Conservation (phyloP, 495 filamentous ascomycete species). For the Baudoinia panamericana region DNA sequence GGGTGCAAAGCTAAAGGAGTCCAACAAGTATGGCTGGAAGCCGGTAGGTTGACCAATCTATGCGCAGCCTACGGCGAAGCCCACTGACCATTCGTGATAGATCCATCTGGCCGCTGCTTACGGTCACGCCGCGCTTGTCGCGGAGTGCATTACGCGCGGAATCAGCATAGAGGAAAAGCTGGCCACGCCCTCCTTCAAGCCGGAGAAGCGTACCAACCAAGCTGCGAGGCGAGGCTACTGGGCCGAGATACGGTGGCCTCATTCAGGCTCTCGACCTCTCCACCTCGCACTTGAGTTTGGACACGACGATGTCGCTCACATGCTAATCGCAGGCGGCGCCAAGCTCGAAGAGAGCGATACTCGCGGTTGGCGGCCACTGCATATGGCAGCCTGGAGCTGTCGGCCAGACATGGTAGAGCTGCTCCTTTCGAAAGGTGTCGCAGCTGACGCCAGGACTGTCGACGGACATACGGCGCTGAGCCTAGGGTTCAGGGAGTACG, state of each 20-base stretch:
- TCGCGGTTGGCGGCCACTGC: slow-evolving; percentile 20
- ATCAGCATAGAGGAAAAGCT: slow-evolving; percentile 23
- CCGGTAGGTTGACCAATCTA: too few relatives aligned
- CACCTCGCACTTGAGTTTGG: slow-evolving; percentile 23
- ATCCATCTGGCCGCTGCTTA: slow-evolving; percentile 24
- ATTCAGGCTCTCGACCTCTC: slow-evolving; percentile 20
- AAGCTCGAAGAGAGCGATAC: slow-evolving; percentile 19
- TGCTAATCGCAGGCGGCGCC: slow-evolving; percentile 22
- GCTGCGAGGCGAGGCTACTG: slow-evolving; percentile 23
- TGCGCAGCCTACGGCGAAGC: too few relatives aligned
- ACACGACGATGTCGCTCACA: slow-evolving; percentile 18
- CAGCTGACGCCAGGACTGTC: slow-evolving; percentile 6
- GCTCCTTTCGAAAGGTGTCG: slow-evolving; percentile 12
- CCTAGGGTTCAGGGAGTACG: slow-evolving; percentile 16
- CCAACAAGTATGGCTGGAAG: slow-evolving; percentile 23
- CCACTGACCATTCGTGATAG: background rate
- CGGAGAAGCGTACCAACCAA: slow-evolving; percentile 16
- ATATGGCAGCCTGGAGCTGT: slow-evolving; percentile 20
- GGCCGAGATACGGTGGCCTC: slow-evolving; percentile 25
- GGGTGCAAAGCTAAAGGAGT: slow-evolving; percentile 15
- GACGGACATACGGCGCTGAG: slow-evolving; percentile 14
- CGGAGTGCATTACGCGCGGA: slow-evolving; percentile 17
- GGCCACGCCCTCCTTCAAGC: slow-evolving; percentile 17
- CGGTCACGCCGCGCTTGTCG: slow-evolving; percentile 19
- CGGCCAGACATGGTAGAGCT: slow-evolving; percentile 12